These are phyloP conservation scores for Fusarium longipes DNA, from an alignment of 2,329 filamentous ascomycete species.

Conservation along the genomic window DNA sequence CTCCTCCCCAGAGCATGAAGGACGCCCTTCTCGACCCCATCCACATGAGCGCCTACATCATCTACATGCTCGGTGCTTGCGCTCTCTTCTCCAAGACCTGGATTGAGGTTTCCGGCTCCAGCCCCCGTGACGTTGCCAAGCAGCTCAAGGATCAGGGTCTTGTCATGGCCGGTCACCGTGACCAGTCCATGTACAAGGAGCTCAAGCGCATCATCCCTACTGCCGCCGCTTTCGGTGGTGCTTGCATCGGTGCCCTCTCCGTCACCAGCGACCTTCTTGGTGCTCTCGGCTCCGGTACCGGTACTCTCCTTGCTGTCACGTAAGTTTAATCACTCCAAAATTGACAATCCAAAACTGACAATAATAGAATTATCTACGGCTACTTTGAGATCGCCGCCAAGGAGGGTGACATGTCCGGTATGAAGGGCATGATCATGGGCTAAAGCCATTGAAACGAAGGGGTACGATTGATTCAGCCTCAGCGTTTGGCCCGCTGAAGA, in stretches of 20 bases:
- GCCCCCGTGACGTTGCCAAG: constrained; percentile 98
- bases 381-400: constrained; percentile 99
- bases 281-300: constrained; percentile 94
- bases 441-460: constrained; percentile 53
- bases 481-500: constrained; percentile 30
- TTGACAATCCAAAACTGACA: constrained; percentile 45
- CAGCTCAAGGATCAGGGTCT: constrained; percentile 99
- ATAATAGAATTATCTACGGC: constrained; percentile 92
- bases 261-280: constrained; percentile 96
- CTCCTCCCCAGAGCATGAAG: constrained; percentile 95
- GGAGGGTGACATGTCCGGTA: constrained; percentile 91
- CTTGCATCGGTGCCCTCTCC: constrained; percentile 97
- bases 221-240: constrained; percentile 96
- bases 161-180: constrained; percentile 99
- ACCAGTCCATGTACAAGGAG: constrained; percentile 99
- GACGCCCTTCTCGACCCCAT: constrained; percentile 97
- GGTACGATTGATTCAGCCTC: constrained; percentile 39
- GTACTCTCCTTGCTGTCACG: constrained; percentile 98
- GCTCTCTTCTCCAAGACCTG: constrained; percentile 99
- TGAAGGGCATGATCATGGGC: constrained; percentile 79
- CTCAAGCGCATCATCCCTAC: constrained; percentile 99
- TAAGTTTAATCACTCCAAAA: constrained; percentile 66
- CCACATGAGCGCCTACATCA: constrained; percentile 94
- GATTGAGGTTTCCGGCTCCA: constrained; percentile 99
- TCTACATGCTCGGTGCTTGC: constrained; percentile 98